A percentile compares a stretch with the other conserved stretches of the same genome.
Evolutionary conservation across 108 stramenopile genomes (phyloP).

Genomic region (Nitzschia sp.): DNA sequence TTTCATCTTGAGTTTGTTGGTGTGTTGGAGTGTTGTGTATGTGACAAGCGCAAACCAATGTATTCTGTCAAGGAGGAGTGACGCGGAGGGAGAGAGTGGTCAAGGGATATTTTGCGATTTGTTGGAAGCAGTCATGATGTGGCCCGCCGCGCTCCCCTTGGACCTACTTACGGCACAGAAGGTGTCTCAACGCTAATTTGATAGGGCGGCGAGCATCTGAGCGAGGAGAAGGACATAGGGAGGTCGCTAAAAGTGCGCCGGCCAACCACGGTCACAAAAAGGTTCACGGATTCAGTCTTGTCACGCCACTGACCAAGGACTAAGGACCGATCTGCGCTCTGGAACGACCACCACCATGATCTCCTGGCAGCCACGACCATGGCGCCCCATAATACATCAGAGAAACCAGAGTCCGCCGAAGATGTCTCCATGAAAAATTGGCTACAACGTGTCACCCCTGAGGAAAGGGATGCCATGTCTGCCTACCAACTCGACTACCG

Average conservation of each 20-base stretch:
- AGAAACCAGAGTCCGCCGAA: background rate
- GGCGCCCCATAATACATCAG: background rate
- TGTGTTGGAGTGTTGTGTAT: background rate
- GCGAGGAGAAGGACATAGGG: background rate
- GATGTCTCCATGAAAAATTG: slow-evolving; percentile 27
- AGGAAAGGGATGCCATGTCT: slow-evolving; percentile 30
- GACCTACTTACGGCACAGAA: too few species aligned
- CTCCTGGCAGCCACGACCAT: background rate
- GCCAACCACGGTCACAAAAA: background rate
- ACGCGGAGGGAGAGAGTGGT: too few species aligned
- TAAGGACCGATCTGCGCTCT: background rate
- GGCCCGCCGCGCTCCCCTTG: slow-evolving; percentile 1
- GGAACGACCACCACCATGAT: background rate
- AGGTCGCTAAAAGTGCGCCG: background rate
- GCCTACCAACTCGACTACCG: slow-evolving; percentile 36
- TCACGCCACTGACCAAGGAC: background rate
- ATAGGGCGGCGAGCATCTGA: background rate
- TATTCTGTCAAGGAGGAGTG: too few species aligned
- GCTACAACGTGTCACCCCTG: slow-evolving; percentile 14
- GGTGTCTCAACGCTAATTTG: too few species aligned
- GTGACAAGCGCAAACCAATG: too few species aligned
- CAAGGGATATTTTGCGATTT: too few species aligned
- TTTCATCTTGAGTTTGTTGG: background rate
- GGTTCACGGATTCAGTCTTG: background rate
- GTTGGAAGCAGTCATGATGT: background rate